Evolutionary conservation across 371 early-diverging fungal species (phyloP).

Genomic region (Rhizopus stolonifer): DNA sequence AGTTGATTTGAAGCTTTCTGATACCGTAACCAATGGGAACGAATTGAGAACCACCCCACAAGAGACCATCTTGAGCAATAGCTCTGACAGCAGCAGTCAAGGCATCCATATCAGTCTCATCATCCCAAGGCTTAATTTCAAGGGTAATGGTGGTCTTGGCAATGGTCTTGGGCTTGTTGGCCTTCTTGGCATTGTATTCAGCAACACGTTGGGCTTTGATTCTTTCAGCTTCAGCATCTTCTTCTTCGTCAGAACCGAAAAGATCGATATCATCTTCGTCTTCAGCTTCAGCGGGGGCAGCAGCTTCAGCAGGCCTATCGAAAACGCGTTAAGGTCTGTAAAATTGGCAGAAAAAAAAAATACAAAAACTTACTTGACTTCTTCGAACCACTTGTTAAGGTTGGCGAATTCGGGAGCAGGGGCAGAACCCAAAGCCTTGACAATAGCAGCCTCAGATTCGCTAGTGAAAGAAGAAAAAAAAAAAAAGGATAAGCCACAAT

Average conservation of each 20-base stretch:
- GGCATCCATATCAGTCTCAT: constrained; percentile 86
- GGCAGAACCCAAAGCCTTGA: constrained; percentile 43
- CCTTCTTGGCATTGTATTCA: constrained; percentile 93
- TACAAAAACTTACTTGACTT: constrained; percentile 42
- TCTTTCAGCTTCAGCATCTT: constrained; percentile 89
- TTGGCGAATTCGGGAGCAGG: constrained; percentile 42
- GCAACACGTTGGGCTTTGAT: constrained; percentile 86
- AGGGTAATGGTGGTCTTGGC: constrained; percentile 93
- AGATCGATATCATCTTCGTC: constrained; percentile 95
- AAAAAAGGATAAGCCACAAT: constrained; percentile 15
- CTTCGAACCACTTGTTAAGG: constrained; percentile 43
- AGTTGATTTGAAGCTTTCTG: constrained; percentile 89
- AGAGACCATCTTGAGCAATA: constrained; percentile 85
- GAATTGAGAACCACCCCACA: constrained; percentile 85
- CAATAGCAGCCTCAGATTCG: constrained; percentile 40
- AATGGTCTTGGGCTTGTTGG: constrained; percentile 83
- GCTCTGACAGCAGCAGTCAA: constrained; percentile 72
- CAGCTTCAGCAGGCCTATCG: constrained; percentile 38
- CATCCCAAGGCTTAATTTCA: constrained; percentile 98
- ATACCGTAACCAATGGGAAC: constrained; percentile 67
- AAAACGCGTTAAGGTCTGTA: constrained; percentile 3
- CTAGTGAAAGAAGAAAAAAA: no score
- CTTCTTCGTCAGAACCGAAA: constrained; percentile 92
- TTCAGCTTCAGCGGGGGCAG: constrained; percentile 63
- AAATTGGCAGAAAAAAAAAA: not conserved